Evolutionary conservation across 176 grass and related monocot genomes (phyloP), one percentile per base, ranked within the genome.

Genomic region (Microstegium vimineum): DNA sequence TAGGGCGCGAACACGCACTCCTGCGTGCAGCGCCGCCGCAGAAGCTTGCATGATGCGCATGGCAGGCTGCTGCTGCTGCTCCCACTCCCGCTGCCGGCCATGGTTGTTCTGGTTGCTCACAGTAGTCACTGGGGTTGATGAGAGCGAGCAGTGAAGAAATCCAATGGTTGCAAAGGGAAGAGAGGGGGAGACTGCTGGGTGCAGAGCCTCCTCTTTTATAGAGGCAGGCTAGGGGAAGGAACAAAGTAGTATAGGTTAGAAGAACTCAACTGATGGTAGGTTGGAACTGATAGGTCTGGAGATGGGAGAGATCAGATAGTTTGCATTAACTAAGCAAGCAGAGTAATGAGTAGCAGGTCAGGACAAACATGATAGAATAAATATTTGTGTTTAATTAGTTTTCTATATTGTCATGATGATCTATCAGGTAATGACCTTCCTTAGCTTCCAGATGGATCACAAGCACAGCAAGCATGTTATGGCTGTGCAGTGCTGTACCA

Each of bases 1-100:
- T 86, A 89, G 14, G 83, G 86, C 37, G 86, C 62, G 18, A 92
- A 89, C 37, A 92, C 65, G 46, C 90, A 92, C 51, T 89, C 90
- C 68, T 78, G 74, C 14, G 86, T 51, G 37, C 93, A 94, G 5
- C 93, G 84, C 20, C 93, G 82, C 10, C 93, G 90, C 20, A 92
- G 90, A 27, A 82, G 68, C 69, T 82, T 82, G 80, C 80, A 82
- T 7, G 80, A 82, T 31, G 80, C 69, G 20, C 80, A 82, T 3
- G 80, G 69, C 38, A 69, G 40, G 45, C 33, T 49, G 70, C 70
- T 40, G 34, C 62, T 34, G 30, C 4, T 35, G 59, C 40, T 36
- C 1, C 74, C 40, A 8, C 56, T 64, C 6, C 75, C 75, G 8
- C 33, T 56, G 18, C 33, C 63, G 2, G 78, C 78, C 78, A 80